Conservation (phyloP, 345 rosid genomes). For the Populus pruinosa region DNA sequence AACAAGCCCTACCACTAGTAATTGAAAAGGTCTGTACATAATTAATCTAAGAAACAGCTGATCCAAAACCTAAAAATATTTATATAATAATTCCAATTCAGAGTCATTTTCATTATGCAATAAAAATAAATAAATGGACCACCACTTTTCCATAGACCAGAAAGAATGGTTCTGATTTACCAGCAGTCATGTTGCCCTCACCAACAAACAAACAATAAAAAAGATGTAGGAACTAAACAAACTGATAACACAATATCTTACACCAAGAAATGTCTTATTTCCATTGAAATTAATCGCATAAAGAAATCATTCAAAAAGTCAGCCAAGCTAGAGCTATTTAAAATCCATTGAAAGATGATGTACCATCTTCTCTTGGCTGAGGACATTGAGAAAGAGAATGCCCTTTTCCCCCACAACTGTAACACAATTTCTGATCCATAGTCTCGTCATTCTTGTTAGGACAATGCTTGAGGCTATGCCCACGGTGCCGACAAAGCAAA, state of each 20-base stretch:
- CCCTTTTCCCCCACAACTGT: slow-evolving; percentile 79
- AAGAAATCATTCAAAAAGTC: not conserved
- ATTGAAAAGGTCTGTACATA: not conserved
- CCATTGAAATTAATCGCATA: not conserved
- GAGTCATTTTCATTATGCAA: not conserved
- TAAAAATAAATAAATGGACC: not conserved
- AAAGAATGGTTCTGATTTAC: not conserved
- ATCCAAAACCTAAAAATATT: too few species aligned
- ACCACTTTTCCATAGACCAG: not conserved
- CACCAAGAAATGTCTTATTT: not conserved
- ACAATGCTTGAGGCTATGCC: slow-evolving; percentile 86
- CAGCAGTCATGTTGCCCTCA: not conserved
- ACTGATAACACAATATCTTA: not conserved
- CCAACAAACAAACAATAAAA: not conserved
- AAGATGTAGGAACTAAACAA: not conserved
- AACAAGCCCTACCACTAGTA: not conserved
- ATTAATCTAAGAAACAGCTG: not conserved
- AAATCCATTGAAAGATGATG: not conserved
- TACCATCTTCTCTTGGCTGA: slow-evolving; percentile 76
- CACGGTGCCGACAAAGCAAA: slow-evolving; percentile 71
- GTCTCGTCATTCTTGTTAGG: slow-evolving; percentile 59
- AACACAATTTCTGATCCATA: slow-evolving; percentile 58
- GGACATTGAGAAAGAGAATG: slow-evolving; percentile 81
- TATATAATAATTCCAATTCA: not conserved
- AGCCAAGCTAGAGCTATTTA: not conserved